Evolutionary conservation across 257 asterid genomes (phyloP), one percentile per base, ranked within the genome.

Genomic region (Sherardia arvensis): DNA sequence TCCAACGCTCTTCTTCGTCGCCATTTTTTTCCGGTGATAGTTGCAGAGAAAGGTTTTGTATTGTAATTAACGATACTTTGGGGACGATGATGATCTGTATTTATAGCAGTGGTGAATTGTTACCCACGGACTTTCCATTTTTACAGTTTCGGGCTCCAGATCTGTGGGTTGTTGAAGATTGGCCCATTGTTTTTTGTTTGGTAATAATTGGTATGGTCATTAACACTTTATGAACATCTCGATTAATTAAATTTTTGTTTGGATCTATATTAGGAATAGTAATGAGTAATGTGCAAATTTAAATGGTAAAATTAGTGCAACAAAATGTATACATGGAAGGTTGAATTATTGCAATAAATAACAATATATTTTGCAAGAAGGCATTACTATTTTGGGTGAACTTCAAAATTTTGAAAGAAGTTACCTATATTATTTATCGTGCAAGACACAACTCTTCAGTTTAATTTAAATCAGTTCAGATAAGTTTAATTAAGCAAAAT

Each of bases 1-100:
- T 55, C 93, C 87, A 14, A 90, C 97, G 67, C 96, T 87, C 85
- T 83, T 85, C 85, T 90, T 90, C 18, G 88, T 79, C 69, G 91
- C 97, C 97, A 90, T 90, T 54, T 4, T n/a, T 27, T 23, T 22
- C 12, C 56, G 58, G 11, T 20, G 27, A 7, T 17, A 21, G 8
- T 18, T 8, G 27, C 4, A 22, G 15, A 53, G 27, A 11, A 11
- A 3, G 18, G 47, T 38, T 10, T 18, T 12, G 21, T 1, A 21
- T 21, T 27, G 25, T 10, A 7, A 8, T 1, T 18, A 51, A 9
- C 47, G 26, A 51, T 51, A n/a, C n/a, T n/a, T n/a, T 4, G 26
- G 28, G 4, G 17, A 53, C 8, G n/a, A 22, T 1, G n/a, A 22
- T 1, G 30, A 25, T 54, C 20, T 7, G 7, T 23, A 54, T 54